A percentile compares a stretch with the other conserved stretches of the same genome.
These are phyloP conservation scores for Pseudogymnoascus sp. DNA, from an alignment of 2,329 filamentous ascomycete species.

Conservation along the genomic window DNA sequence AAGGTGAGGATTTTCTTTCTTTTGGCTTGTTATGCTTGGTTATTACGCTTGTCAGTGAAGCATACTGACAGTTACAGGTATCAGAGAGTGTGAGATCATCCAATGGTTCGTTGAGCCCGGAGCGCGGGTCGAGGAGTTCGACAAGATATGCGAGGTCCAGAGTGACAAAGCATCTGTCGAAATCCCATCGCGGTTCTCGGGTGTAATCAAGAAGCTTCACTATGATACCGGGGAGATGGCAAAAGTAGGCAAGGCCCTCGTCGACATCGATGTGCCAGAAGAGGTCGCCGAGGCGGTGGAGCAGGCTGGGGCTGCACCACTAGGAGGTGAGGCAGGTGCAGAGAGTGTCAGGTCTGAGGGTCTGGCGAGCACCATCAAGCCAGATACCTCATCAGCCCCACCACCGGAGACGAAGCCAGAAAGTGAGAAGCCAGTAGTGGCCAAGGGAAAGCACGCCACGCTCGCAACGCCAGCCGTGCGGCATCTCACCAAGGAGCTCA, in stretches of 20 bases:
- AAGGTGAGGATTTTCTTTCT: slow-evolving; percentile 48
- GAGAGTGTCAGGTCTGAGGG: slow-evolving; percentile 15
- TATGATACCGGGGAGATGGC: slow-evolving; percentile 96
- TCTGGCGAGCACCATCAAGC: neutral
- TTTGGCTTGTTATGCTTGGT: slow-evolving; percentile 1
- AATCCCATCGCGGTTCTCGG: slow-evolving; percentile 93
- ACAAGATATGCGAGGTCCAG: slow-evolving; percentile 94
- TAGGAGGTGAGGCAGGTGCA: slow-evolving; percentile 20
- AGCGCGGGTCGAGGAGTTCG: slow-evolving; percentile 94
- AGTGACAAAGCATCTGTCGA: slow-evolving; percentile 89
- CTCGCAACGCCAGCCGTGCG: slow-evolving; percentile 90
- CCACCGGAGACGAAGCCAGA: neutral
- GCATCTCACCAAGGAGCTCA: slow-evolving; percentile 74
- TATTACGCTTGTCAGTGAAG: slow-evolving; percentile 9
- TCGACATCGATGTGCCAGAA: slow-evolving; percentile 89
- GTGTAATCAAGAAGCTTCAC: slow-evolving; percentile 91
- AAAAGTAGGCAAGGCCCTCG: slow-evolving; percentile 86
- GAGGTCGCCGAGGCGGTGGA: slow-evolving; percentile 60
- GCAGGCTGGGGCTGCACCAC: slow-evolving; percentile 34
- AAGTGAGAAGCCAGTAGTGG: slow-evolving; percentile 17
- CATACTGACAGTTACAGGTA: slow-evolving; percentile 52
- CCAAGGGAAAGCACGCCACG: slow-evolving; percentile 59
- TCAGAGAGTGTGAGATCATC: slow-evolving; percentile 97
- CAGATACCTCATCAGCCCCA: neutral
- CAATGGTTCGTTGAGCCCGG: slow-evolving; percentile 99